phyloP scores from a whole-genome alignment of 2,329 filamentous ascomycete genomes.

The Nemania sp. region DNA sequence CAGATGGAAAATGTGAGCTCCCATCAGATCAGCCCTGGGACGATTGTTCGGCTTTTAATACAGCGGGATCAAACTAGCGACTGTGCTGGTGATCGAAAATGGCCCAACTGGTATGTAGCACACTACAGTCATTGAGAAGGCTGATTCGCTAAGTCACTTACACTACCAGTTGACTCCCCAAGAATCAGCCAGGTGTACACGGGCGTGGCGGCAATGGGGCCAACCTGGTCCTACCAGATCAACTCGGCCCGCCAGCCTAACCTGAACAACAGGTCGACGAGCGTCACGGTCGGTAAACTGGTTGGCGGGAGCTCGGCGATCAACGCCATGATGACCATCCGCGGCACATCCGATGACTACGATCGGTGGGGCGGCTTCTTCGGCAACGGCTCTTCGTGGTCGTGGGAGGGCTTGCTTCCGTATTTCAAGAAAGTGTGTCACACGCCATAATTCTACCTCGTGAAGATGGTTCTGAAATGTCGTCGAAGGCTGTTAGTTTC shows the following conservation, averaged over 20 bases:
- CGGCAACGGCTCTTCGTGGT: slow-evolving; percentile 36
- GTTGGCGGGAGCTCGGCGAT: slow-evolving; percentile 39
- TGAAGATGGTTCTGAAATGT: not conserved
- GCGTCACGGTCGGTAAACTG: slow-evolving; percentile 34
- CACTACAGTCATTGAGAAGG: not conserved
- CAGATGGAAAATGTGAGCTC: slow-evolving; percentile 35
- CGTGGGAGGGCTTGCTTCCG: slow-evolving; percentile 40
- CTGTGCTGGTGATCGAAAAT: slow-evolving; percentile 39
- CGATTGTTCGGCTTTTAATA: not conserved
- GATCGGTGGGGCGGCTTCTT: slow-evolving; percentile 44
- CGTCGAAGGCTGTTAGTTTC: slow-evolving; percentile 27
- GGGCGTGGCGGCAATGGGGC: slow-evolving; percentile 32
- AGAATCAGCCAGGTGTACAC: slow-evolving; percentile 36
- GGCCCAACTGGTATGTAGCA: slow-evolving; percentile 31
- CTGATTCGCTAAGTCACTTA: slow-evolving; percentile 11
- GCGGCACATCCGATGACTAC: slow-evolving; percentile 39
- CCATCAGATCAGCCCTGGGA: not conserved
- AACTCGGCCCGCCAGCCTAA: slow-evolving; percentile 37
- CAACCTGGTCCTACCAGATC: slow-evolving; percentile 35
- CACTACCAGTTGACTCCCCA: slow-evolving; percentile 31
- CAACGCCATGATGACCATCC: slow-evolving; percentile 40
- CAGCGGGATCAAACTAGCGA: slow-evolving; percentile 24
- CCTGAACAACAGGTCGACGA: slow-evolving; percentile 31
- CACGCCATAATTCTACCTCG: not conserved
- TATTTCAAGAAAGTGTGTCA: slow-evolving; percentile 42